phyloP scores from a whole-genome alignment of 2,329 filamentous ascomycete species.

The Metarhizium brunneum region DNA sequence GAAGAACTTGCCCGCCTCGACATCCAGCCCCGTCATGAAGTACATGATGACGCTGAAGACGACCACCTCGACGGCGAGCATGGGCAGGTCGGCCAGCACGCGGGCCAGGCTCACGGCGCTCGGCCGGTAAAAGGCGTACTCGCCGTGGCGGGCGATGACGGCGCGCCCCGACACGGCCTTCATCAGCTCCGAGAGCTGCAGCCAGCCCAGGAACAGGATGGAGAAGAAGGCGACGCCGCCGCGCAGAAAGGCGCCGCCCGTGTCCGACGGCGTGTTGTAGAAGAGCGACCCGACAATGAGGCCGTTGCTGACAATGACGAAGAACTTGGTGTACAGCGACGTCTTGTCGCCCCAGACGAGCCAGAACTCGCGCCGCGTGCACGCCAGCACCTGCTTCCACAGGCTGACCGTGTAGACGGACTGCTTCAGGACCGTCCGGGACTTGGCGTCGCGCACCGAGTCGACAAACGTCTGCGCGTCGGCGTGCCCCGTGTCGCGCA shows the following conservation, averaged over 20 bases:
- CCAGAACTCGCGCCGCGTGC: conserved; percentile 69
- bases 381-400: conserved; percentile 56
- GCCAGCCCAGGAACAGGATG: conserved; percentile 34
- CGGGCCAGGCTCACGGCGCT: conserved; percentile 25
- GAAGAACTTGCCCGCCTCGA: conserved; percentile 34
- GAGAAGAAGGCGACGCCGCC: conserved; percentile 44
- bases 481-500: conserved; percentile 55
- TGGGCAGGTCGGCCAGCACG: conserved; percentile 33
- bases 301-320: conserved; percentile 64
- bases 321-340: conserved; percentile 68
- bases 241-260: conserved; percentile 51
- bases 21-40: conserved; percentile 33
- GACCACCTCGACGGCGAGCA: conserved; percentile 30
- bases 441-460: conserved; percentile 48
- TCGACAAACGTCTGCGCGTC: conserved; percentile 62
- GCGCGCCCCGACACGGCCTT: conserved; percentile 27
- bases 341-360: conserved; percentile 66
- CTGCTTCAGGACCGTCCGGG: conserved; percentile 26
- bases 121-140: conserved; percentile 30
- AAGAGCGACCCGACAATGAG: conserved; percentile 75
- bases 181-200: conserved; percentile 23
- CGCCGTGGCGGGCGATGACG: conserved; percentile 29
- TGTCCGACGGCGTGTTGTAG: conserved; percentile 53
- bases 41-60: conserved; percentile 29
- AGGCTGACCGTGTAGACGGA: conserved; percentile 65